phyloP scores from a whole-genome alignment of 371 early-diverging fungal species.

The Apophysomyces sp. region DNA sequence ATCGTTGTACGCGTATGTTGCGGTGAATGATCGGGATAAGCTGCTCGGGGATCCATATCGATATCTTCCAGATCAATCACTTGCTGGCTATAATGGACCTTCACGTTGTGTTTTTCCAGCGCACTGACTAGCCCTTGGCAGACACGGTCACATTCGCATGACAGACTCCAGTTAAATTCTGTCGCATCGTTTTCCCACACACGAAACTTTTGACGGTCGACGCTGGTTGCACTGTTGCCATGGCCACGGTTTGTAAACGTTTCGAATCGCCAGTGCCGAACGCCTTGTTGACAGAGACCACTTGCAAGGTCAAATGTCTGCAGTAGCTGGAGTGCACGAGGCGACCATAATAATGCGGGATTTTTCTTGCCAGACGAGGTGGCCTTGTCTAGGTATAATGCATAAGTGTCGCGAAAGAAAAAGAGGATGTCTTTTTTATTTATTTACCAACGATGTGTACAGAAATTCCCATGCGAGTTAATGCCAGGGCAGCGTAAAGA shows the following conservation, averaged over 20 bases:
- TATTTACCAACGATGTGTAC: constrained; percentile 37
- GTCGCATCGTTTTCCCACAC: constrained; percentile 33
- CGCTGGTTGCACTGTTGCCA: constrained; percentile 10
- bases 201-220: constrained; percentile 20
- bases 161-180: constrained; percentile 27
- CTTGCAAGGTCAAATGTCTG: constrained; percentile 22
- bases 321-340: constrained; percentile 34
- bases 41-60: background rate
- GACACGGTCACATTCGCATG: constrained; percentile 17
- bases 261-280: constrained; percentile 32
- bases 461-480: constrained; percentile 32
- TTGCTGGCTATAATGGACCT: constrained; percentile 27
- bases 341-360: constrained; percentile 31
- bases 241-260: constrained; percentile 16
- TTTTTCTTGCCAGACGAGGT: constrained; percentile 9
- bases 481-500: constrained; percentile 34
- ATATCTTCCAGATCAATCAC: constrained; percentile 30
- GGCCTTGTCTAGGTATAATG: constrained; percentile 11
- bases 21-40: constrained; percentile 7
- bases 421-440: background rate
- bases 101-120: constrained; percentile 15
- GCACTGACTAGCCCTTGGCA: constrained; percentile 12
- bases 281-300: constrained; percentile 19
- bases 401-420: background rate
- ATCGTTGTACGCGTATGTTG: constrained; percentile 15